These are phyloP conservation scores for Puccinia brachypodii DNA, from an alignment of 1,284 basidiomycete species.

Conservation along the genomic window DNA sequence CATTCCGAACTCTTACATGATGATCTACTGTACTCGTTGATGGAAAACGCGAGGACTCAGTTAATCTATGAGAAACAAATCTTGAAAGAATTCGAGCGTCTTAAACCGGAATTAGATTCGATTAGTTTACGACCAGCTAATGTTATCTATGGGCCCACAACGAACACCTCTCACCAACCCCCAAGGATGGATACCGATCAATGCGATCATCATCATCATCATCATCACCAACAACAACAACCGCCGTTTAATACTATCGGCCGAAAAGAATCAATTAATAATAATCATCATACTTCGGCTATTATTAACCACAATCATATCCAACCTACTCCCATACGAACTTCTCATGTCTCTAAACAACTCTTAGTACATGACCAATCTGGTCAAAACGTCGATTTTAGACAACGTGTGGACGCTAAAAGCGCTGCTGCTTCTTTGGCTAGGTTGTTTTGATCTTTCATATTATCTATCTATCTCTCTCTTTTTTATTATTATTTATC, in stretches of 20 bases:
- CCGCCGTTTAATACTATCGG: too few relatives aligned
- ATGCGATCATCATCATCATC: neutral
- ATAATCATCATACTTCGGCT: neutral
- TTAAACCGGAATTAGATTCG: constrained; percentile 71
- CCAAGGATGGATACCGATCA: neutral
- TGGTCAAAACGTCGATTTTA: constrained; percentile 21
- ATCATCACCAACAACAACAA: neutral
- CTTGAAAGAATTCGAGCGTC: constrained; percentile 79
- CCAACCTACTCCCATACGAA: neutral
- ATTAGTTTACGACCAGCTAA: constrained; percentile 58
- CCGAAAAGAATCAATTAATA: too few relatives aligned
- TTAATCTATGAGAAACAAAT: constrained; percentile 86
- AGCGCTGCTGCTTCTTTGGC: constrained; percentile 45
- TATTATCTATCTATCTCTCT: neutral
- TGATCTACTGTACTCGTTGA: constrained; percentile 78
- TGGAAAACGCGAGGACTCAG: constrained; percentile 84
- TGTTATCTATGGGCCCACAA: constrained; percentile 51
- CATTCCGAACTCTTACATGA: constrained; percentile 83
- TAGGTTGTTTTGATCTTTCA: constrained; percentile 32
- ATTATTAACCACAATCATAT: constrained; percentile 19
- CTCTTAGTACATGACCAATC: neutral
- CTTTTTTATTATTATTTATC: neutral
- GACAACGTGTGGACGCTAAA: constrained; percentile 40
- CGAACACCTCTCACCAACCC: neutral
- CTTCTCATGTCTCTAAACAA: constrained; percentile 13